Evolutionary conservation across 1,284 basidiomycete species (phyloP), one percentile per base, ranked within the genome.

Genomic region (Ustilago nuda): DNA sequence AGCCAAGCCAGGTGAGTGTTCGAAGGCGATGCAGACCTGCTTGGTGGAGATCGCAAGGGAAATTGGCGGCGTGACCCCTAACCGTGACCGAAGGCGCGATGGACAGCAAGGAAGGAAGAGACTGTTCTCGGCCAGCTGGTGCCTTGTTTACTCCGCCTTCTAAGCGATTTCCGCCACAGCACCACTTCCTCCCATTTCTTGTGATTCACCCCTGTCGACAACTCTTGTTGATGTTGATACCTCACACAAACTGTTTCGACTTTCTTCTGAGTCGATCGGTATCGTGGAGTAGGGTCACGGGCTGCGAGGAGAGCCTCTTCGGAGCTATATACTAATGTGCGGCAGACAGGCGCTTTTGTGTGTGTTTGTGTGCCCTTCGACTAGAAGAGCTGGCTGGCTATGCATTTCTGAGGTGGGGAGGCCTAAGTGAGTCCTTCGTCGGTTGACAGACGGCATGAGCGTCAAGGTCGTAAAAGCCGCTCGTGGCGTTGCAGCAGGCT

Each of bases 401-500:
- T 27, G 43, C 56, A 50, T 30, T 35, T 27, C 23, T 27, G 17
- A 36, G 15, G n/a, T 27, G 19, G 33, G 8, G 35, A n/a, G 36
- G 32, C 3, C 6, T 19, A 13, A 52, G 15, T 4, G 17, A 52
- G 13, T 5, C 30, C 6, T 11, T 27, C n/a, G 33, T 13, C 13
- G 50, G 41, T 51, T 12, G 19, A 15, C n/a, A 30, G 46, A 36
- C 41, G 54, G 65, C 54, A 56, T 54, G 55, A 68, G 60, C 60
- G 66, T 62, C 60, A 68, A 68, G 60, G 43, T 68, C 60, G 60
- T 33, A 55, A 62, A 59, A 56, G 51, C 66, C 60, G 66, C 45
- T 36, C 13, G 39, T 30, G 61, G 43, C 17, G 45, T 51, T 32
- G 53, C 13, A 52, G 36, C 36, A 33, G 36, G 3, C 8, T 37